Evolutionary conservation across 2,329 filamentous ascomycete species (phyloP).

Genomic region (Didymella keratinophila): DNA sequence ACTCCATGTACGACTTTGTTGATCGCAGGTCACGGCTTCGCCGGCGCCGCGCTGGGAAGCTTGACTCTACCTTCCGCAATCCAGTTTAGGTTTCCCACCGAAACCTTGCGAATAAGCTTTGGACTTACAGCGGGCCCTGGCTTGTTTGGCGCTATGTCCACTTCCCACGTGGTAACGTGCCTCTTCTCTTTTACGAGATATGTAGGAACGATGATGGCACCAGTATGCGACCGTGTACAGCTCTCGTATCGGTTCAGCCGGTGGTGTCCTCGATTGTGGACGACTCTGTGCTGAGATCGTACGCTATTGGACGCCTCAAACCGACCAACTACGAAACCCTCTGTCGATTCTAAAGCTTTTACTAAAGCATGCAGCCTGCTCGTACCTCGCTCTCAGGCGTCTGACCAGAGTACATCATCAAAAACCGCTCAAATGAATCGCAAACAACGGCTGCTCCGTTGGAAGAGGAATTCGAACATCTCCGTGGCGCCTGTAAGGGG

Average conservation of each 20-base stretch:
- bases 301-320: not conserved
- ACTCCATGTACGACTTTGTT: not conserved
- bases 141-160: not conserved
- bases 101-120: conserved; percentile 13
- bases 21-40: conserved; percentile 1
- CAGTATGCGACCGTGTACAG: not conserved
- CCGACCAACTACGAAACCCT: not conserved
- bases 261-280: not conserved
- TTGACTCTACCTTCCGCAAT: conserved; percentile 6
- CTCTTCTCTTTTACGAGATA: not conserved
- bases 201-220: not conserved
- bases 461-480: not conserved
- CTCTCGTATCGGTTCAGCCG: not conserved
- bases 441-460: not conserved
- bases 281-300: not conserved
- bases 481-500: conserved; percentile 2
- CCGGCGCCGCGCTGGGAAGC: conserved; percentile 1
- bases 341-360: too few species aligned
- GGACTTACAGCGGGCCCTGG: conserved; percentile 9
- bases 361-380: not conserved
- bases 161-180: conserved; percentile 8
- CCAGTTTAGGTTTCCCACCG: not conserved
- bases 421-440: not conserved
- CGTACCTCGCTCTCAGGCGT: not conserved
- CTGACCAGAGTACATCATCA: not conserved